Base-by-base conservation (phyloP, 1,284 basidiomycete species). In the Ceratobasidium papillatum region DNA sequence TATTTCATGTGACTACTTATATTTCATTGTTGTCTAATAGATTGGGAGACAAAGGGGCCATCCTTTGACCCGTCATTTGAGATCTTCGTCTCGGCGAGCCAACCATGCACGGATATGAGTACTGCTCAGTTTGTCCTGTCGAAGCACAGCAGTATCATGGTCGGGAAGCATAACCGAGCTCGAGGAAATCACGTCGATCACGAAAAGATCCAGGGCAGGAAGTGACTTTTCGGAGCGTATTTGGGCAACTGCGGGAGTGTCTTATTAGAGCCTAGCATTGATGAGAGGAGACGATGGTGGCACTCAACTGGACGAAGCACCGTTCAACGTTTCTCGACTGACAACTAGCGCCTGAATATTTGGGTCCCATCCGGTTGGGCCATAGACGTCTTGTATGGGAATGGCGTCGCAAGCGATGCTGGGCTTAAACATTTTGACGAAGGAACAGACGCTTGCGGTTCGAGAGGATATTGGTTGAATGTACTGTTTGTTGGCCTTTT, bases 51-150 rank as follows among this genome's bases (percentile, higher is more conserved):
- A 59, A 38, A 59, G 19, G 56, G 56, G 56, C 17, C 27, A 22
- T 38, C 56, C 36, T 38, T 59, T 59, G 34, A 38, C 14, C 7
- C 32, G 49, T 62, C 25, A 34, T 49, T 72, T 49, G n/a, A 19
- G 30, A 22, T 30, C 49, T 19, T 52, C 49, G 19, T 73, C 59
- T n/a, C 17, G 45, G 36, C 59, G 71, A 63, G 71, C 88, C 78
- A 97, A 90, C 93, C 94, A 96, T 77, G 91, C 86, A 38, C 95
- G 86, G 77, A 98, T 95, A 76, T 87, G 92, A 8, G 94, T 96
- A 81, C 94, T 96, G 80, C 95, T 95, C 88, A 97, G 90, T 85
- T 97, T 97, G 49, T 89, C 86, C 77, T 88, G 85, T 80, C 90
- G 90, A 75, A 96, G 82, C 80, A 87, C 82, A 64, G 89, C 89